These are phyloP conservation scores for Tetrahymena malaccensis DNA, from an alignment of 73 alveolate genomes.

Conservation along the genomic window DNA sequence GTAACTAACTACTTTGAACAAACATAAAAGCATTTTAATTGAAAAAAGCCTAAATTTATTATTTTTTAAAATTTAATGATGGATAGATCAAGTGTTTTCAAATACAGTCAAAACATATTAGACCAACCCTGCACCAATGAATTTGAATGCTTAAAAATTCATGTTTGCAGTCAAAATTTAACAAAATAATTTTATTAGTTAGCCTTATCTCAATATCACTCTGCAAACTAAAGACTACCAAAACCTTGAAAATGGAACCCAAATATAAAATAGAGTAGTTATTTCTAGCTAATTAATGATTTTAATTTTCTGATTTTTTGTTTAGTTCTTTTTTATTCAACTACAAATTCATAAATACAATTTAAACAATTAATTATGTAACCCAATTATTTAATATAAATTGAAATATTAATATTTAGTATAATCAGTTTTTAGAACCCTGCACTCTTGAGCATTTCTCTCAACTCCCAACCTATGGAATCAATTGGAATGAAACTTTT, in stretches of 20 bases:
- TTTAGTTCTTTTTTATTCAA: too few species aligned
- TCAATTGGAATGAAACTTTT: neutral
- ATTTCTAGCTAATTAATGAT: too few species aligned
- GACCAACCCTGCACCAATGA: neutral
- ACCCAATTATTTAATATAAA: too few species aligned
- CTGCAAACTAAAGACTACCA: neutral
- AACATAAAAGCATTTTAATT: neutral
- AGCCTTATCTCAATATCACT: neutral
- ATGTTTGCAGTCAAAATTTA: neutral
- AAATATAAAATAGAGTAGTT: neutral
- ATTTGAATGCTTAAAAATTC: neutral
- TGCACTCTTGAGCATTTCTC: neutral
- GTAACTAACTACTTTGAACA: neutral
- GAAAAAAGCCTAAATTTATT: neutral
- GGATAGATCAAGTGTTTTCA: neutral
- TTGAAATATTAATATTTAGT: neutral
- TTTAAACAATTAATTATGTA: neutral
- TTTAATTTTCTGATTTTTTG: too few species aligned
- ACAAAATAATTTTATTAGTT: neutral
- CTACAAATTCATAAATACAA: neutral
- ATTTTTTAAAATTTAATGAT: neutral
- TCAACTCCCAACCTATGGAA: neutral
- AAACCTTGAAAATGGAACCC: neutral
- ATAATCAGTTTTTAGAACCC: neutral
- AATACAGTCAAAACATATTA: neutral